Evolutionary conservation across 768 basidiomycete genomes (phyloP).

Genomic region (Tubosaeta brunneosetosa): DNA sequence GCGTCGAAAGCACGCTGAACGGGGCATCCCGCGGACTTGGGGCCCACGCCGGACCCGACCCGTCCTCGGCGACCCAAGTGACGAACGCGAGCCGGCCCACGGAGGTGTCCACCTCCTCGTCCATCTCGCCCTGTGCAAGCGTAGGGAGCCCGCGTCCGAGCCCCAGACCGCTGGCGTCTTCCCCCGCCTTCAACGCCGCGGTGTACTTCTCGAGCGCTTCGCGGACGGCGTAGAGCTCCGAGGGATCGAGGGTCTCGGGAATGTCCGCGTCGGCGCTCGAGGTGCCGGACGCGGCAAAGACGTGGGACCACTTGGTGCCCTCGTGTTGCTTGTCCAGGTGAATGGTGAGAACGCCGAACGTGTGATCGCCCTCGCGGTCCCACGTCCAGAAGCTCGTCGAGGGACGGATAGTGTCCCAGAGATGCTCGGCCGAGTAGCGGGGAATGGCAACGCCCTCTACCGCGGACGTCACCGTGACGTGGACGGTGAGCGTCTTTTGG

Average conservation of each 20-base stretch:
- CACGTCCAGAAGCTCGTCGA: constrained; percentile 91
- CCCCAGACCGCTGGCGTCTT: constrained; percentile 59
- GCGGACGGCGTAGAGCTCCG: constrained; percentile 71
- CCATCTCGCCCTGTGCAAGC: constrained; percentile 83
- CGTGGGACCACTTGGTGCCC: constrained; percentile 79
- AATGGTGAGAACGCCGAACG: constrained; percentile 69
- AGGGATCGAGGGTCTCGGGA: constrained; percentile 83
- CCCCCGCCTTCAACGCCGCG: constrained; percentile 49
- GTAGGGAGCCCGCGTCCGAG: constrained; percentile 70
- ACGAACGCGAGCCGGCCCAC: constrained; percentile 62
- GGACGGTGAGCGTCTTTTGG: constrained; percentile 58
- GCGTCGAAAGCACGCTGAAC: constrained; percentile 61
- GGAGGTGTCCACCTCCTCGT: constrained; percentile 79
- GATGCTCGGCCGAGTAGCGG: constrained; percentile 51
- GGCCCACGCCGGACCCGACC: constrained; percentile 42
- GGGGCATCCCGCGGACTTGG: constrained; percentile 30
- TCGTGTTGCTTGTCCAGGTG: constrained; percentile 86
- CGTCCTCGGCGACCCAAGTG: constrained; percentile 62
- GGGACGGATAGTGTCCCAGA: constrained; percentile 80
- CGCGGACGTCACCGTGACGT: constrained; percentile 41
- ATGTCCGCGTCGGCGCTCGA: constrained; percentile 47
- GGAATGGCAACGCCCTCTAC: constrained; percentile 41
- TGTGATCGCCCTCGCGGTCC: constrained; percentile 68
- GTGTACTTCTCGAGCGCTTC: constrained; percentile 89
- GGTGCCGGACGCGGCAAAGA: constrained; percentile 60